Conservation (phyloP, 148 eudicot genomes). For the Agrostemma githago region DNA sequence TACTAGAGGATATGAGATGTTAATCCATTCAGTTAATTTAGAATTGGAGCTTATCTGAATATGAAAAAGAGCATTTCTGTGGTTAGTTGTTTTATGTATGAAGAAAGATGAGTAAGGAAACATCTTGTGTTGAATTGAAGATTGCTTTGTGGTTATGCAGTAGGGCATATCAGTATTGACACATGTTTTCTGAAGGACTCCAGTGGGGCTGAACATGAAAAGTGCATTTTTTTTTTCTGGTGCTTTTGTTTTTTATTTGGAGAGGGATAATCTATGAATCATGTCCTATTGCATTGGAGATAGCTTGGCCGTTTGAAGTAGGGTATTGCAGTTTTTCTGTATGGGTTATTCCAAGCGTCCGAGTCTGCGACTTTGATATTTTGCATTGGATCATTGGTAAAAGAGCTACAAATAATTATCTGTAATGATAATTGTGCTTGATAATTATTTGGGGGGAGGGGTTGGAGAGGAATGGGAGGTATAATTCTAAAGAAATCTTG, state of each 20-base stretch:
- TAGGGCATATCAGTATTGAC: not conserved
- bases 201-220: not conserved
- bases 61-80: not conserved
- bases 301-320: conserved; percentile 1
- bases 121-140: conserved; percentile 4
- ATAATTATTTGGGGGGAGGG: not conserved
- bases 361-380: conserved; percentile 7
- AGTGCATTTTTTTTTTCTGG: not conserved
- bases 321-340: not conserved
- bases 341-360: not conserved
- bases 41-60: not conserved
- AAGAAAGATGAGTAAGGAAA: not conserved
- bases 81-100: not conserved
- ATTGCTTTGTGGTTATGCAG: not conserved
- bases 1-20: not conserved
- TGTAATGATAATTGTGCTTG: not conserved
- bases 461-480: not conserved
- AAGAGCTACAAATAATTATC: not conserved
- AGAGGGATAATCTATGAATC: not conserved
- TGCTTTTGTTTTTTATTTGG: not conserved
- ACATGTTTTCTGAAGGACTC: not conserved
- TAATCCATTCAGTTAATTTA: not conserved
- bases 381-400: not conserved
- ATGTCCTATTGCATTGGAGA: not conserved
- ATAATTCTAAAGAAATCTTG: not conserved